Evolutionary conservation across 2,329 filamentous ascomycete species (phyloP).

Genomic region (Coniochaeta pulveracea): DNA sequence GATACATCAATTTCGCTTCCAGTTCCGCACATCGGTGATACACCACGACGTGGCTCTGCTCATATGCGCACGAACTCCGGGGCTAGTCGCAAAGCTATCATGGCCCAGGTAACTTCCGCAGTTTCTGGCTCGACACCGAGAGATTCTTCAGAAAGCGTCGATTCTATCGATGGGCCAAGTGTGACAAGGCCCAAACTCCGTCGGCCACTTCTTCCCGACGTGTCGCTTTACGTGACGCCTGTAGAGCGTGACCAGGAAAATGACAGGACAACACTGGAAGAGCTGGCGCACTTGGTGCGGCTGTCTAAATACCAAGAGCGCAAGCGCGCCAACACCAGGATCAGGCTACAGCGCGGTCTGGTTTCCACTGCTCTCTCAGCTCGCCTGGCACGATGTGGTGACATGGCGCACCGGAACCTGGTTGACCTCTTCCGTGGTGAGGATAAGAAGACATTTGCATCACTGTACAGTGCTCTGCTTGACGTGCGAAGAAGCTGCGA

Average conservation of each 20-base stretch:
- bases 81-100: constrained; percentile 34
- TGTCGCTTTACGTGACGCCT: constrained; percentile 55
- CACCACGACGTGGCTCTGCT: constrained; percentile 26
- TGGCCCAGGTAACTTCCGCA: constrained; percentile 29
- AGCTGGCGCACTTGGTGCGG: constrained; percentile 67
- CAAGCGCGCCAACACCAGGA: constrained; percentile 61
- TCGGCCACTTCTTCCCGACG: constrained; percentile 50
- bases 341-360: constrained; percentile 63
- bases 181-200: constrained; percentile 25
- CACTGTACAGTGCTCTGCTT: constrained; percentile 65
- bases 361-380: constrained; percentile 66
- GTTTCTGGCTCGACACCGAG: constrained; percentile 14
- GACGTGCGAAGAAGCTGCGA: constrained; percentile 71
- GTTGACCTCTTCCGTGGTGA: constrained; percentile 70
- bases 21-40: constrained; percentile 31
- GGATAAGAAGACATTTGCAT: constrained; percentile 67
- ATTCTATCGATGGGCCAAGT: constrained; percentile 16
- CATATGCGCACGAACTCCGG: constrained; percentile 24
- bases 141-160: constrained; percentile 14
- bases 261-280: constrained; percentile 60
- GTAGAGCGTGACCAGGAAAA: constrained; percentile 41
- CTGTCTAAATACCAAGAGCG: constrained; percentile 73
- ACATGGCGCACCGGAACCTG: constrained; percentile 63
- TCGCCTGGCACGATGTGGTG: constrained; percentile 62
- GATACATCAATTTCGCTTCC: constrained; percentile 30